phyloP scores from a whole-genome alignment of 1,284 basidiomycete genomes.

The Anthracocystis walkeri region DNA sequence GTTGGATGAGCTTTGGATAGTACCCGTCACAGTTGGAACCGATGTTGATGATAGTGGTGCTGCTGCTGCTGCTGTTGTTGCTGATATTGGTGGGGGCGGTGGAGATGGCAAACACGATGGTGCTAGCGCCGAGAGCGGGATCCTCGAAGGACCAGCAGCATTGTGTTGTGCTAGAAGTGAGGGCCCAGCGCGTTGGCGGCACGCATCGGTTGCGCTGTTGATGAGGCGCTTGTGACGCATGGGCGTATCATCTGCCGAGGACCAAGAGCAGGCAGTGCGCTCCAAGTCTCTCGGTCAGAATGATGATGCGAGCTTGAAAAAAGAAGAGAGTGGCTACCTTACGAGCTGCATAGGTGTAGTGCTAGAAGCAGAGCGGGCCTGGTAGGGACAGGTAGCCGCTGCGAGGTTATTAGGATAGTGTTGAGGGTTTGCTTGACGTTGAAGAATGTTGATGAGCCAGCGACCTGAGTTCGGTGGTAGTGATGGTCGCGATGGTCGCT shows the following conservation, averaged over 20 bases:
- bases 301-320: conserved; percentile 13
- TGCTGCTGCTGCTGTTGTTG: conserved; percentile 2
- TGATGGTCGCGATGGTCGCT: too few species aligned
- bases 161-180: conserved; percentile 12
- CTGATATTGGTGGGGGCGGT: conserved; percentile 35
- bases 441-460: not conserved
- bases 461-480: not conserved
- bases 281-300: conserved; percentile 25
- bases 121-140: conserved; percentile 6
- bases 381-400: conserved; percentile 5
- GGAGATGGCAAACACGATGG: conserved; percentile 16
- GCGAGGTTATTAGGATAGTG: not conserved
- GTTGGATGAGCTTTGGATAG: not conserved
- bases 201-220: conserved; percentile 37
- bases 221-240: conserved; percentile 48
- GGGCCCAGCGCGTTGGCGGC: conserved; percentile 10
- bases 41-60: conserved; percentile 5
- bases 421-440: not conserved
- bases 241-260: conserved; percentile 44
- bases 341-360: conserved; percentile 21
- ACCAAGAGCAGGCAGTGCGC: conserved; percentile 28
- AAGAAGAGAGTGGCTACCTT: conserved; percentile 18
- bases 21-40: not conserved
- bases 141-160: conserved; percentile 34
- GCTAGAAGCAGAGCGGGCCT: conserved; percentile 10